Conservation (phyloP, 2,329 filamentous ascomycete species). For the Thelonectria rubi region DNA sequence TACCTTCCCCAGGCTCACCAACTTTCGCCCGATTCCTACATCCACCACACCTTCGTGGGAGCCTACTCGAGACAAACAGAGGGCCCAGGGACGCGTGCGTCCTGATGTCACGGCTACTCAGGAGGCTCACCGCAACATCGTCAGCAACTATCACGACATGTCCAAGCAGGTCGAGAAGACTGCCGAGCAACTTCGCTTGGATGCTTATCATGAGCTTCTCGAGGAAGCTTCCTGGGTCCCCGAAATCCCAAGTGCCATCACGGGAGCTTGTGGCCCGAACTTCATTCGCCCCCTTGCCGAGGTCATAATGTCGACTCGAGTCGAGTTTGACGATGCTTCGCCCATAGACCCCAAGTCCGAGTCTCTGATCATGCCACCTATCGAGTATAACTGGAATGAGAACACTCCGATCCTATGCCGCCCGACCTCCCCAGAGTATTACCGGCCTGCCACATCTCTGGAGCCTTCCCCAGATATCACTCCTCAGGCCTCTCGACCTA, state of each 20-base stretch:
- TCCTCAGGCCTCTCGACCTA: no score
- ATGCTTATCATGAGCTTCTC: background rate
- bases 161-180: background rate
- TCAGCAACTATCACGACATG: background rate
- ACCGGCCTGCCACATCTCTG: background rate
- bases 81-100: conserved; percentile 44
- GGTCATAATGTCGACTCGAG: background rate
- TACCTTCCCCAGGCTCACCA: conserved; percentile 52
- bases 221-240: background rate
- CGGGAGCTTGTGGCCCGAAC: conserved; percentile 15
- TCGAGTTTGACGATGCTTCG: conserved; percentile 7
- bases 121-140: background rate
- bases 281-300: conserved; percentile 17
- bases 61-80: conserved; percentile 35
- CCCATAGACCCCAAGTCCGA: conserved; percentile 29
- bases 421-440: conserved; percentile 31
- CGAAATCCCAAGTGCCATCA: background rate
- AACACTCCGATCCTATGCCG: conserved; percentile 17
- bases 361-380: conserved; percentile 25
- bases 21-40: conserved; percentile 47
- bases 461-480: no score
- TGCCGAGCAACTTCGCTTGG: background rate
- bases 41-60: conserved; percentile 43
- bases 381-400: conserved; percentile 1
- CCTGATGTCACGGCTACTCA: conserved; percentile 40